A percentile compares a stretch with the other conserved stretches of the same genome.
Conservation (phyloP, 805 yeast genomes). For the Nakazawaea ishiwadae region DNA sequence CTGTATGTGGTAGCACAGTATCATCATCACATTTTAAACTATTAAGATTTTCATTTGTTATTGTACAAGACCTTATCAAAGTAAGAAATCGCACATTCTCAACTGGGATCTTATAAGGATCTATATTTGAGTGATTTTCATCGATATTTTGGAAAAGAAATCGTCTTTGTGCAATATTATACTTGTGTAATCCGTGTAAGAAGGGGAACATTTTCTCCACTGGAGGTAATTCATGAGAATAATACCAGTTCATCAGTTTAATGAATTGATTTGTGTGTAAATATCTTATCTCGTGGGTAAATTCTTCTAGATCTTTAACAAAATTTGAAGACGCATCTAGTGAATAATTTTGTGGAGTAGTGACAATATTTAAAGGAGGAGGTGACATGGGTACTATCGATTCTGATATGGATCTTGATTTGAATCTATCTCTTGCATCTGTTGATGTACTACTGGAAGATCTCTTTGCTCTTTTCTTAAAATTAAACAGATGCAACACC, state of each 20-base stretch:
- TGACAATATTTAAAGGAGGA: neutral
- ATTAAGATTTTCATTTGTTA: conserved; percentile 30
- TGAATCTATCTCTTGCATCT: conserved; percentile 11
- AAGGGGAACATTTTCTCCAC: conserved; percentile 79
- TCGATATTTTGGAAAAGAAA: conserved; percentile 23
- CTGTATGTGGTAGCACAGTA: conserved; percentile 26
- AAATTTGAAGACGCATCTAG: conserved; percentile 1
- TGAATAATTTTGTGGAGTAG: neutral
- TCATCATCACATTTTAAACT: conserved; percentile 16
- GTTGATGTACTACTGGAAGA: conserved; percentile 10
- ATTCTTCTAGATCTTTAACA: neutral
- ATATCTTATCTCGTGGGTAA: conserved; percentile 4
- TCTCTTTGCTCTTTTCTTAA: conserved; percentile 10
- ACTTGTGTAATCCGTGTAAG: conserved; percentile 73
- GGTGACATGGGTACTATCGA: neutral
- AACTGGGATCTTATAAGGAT: conserved; percentile 16
- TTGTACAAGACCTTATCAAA: conserved; percentile 12
- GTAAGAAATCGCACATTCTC: conserved; percentile 9
- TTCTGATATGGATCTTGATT: conserved; percentile 9
- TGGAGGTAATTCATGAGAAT: conserved; percentile 42
- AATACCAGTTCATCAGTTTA: conserved; percentile 9
- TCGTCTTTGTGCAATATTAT: conserved; percentile 49
- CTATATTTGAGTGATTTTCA: conserved; percentile 6
- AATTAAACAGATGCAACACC: neutral
- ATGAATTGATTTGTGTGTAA: neutral